Evolutionary conservation across 768 basidiomycete species (phyloP), one percentile per base, ranked within the genome.

Genomic region (Naematelia encephala): DNA sequence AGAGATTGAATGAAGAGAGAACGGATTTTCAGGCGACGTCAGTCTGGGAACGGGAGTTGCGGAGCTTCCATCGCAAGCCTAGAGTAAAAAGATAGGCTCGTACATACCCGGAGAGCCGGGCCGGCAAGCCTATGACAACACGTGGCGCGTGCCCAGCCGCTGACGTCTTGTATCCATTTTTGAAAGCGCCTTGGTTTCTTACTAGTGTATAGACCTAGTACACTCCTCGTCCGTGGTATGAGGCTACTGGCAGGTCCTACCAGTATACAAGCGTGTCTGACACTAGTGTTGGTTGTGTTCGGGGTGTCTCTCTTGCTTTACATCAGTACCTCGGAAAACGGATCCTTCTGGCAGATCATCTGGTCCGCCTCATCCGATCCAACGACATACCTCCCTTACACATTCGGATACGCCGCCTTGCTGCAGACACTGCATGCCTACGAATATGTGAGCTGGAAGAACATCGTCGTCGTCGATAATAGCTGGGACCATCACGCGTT

Each of bases 391-490:
- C 19, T 60, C 27, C 60, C 60, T 13, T 61, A 56, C 54, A 61
- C 60, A 1, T 61, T 61, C 27, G 60, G 60, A 10, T 61, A 50
- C 27, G 54, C 56, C 26, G 43, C 48, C 30, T 39, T 61, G 25
- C 39, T 56, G 5, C 60, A 61, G 44, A 61, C 60, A 2, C 34
- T 61, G 27, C 25, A 56, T 19, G 60, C 54, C 11, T 61, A 61
- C 45, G 23, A 48, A 11, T 30, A 30, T 10, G 60, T 43, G 11
- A 30, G 22, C 11, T 61, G 60, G 60, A 27, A 34, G n/a, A 34
- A 61, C 54, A 61, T 61, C 19, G 49, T 61, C 11, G 51, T 61
- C 3, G 49, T 61, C 23, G 60, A 61, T 39, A 61, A 61, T 46
- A 60, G 60, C 51, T 61, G 60, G 60, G 55, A 56, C 34, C 28